These are phyloP conservation scores for Kazachstania martiniae DNA, from an alignment of 805 yeast genomes.

Conservation along the genomic window DNA sequence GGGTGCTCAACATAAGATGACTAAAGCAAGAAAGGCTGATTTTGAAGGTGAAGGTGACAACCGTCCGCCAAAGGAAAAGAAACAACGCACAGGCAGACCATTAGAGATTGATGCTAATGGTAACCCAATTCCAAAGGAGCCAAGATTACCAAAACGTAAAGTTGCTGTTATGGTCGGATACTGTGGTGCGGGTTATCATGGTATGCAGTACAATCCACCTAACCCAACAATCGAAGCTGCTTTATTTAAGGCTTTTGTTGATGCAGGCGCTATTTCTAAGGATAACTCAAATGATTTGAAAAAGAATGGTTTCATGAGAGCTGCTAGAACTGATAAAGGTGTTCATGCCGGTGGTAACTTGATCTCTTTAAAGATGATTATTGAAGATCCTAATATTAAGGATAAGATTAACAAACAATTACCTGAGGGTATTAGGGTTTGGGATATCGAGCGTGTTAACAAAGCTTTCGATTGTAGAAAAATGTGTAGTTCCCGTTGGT, in stretches of 20 bases:
- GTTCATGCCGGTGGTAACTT: conserved; percentile 97
- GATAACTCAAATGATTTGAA: conserved; percentile 84
- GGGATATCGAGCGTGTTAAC: conserved; percentile 88
- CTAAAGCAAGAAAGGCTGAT: conserved; percentile 23
- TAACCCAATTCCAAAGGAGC: conserved; percentile 44
- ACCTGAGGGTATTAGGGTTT: conserved; percentile 81
- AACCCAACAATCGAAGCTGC: conserved; percentile 86
- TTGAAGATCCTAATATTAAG: conserved; percentile 47
- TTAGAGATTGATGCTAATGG: conserved; percentile 45
- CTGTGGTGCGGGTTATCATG: conserved; percentile 94
- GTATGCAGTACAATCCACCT: conserved; percentile 90
- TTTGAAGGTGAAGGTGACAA: conserved; percentile 5
- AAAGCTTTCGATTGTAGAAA: conserved; percentile 90
- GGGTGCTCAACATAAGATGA: conserved; percentile 31
- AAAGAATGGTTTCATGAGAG: conserved; percentile 78
- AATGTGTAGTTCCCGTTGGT: conserved; percentile 90
- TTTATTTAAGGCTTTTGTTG: conserved; percentile 67
- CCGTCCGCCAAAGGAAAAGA: conserved; percentile 14
- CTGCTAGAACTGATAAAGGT: conserved; percentile 88
- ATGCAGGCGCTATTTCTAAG: conserved; percentile 79
- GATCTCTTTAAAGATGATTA: conserved; percentile 67
- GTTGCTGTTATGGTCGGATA: conserved; percentile 88
- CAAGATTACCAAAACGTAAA: conserved; percentile 72
- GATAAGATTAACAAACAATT: conserved; percentile 60
- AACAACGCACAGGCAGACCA: conserved; percentile 13